Base-by-base conservation (phyloP, 768 basidiomycete species). In the Boletellus emodensis region DNA sequence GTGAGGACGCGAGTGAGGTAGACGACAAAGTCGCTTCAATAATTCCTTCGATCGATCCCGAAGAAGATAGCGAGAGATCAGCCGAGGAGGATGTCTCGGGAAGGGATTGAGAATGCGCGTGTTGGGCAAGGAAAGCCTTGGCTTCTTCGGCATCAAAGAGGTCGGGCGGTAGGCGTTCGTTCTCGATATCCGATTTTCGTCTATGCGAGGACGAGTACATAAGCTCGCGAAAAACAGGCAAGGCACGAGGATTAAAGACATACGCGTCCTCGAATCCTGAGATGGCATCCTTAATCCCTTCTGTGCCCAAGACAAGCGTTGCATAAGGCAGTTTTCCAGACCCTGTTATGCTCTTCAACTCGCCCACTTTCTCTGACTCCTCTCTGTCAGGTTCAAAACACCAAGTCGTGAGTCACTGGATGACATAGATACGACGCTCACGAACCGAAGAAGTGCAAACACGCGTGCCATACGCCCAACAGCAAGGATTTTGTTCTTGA, bases 401-500 rank as follows among this genome's bases (percentile, higher is more conserved):
- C 30, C 3, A 11, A 30, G 6, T 5, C 15, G 18, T 56, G 22
- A 54, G 49, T 45, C 33, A 18, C 20, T 14, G 33, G 10, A 38
- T 18, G 4, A 7, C 12, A 3, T 17, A 17, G 17, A 22, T 18
- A 30, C 11, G n/a, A 37, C n/a, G n/a, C 22, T 5, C n/a, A 73
- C 86, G 52, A 50, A 95, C 92, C 94, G 88, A 51, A 99, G 83
- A 32, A 99, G 77, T 4, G 94, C 89, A 72, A 99, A 98, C 26
- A 99, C 93, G 40, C 94, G 79, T 12, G 94, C 86, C 90, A 99
- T 94, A 55, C 94, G 79, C 32, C 95, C 96, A 35, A 99, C 93
- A 44, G 94, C 94, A 72, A 97, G 81, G 56, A 99, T 98, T 79
- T 98, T 99, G 76, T 90, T 95, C 75, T 94, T 96, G 78, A 99